phyloP scores from a whole-genome alignment of 371 early-diverging fungal species.

The Rhizopus delemar region DNA sequence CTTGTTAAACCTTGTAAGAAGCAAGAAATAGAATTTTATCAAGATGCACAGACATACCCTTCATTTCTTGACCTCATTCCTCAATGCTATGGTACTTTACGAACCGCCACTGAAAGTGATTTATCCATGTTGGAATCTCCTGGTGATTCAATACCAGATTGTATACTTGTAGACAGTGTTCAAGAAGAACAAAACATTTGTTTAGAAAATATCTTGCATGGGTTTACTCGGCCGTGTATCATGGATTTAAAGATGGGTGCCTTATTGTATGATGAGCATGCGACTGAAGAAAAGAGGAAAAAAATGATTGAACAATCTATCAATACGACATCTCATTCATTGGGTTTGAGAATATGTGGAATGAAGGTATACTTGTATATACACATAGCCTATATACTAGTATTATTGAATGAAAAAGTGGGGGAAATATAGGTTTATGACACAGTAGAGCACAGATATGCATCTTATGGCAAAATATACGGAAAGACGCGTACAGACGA shows the following conservation, averaged over 20 bases:
- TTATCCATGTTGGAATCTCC: conserved; percentile 23
- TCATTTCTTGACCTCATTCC: conserved; percentile 68
- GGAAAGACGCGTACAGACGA: conserved; percentile 48
- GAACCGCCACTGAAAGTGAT: conserved; percentile 42
- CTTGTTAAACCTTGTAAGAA: conserved; percentile 65
- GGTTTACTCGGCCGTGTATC: conserved; percentile 70
- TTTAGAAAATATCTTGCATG: conserved; percentile 71
- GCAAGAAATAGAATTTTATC: conserved; percentile 68
- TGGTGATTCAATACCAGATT: conserved; percentile 9
- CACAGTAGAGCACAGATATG: conserved; percentile 37
- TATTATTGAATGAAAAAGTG: too few relatives aligned
- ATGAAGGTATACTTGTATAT: conserved; percentile 50
- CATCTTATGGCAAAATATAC: conserved; percentile 44
- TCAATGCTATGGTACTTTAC: conserved; percentile 66
- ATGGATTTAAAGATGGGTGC: conserved; percentile 82
- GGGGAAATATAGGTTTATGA: conserved; percentile 41
- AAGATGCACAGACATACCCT: conserved; percentile 50
- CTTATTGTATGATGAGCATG: conserved; percentile 62
- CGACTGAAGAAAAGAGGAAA: conserved; percentile 61
- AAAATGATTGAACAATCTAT: conserved; percentile 60
- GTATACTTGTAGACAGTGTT: background rate
- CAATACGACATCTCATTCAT: conserved; percentile 55
- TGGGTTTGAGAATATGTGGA: conserved; percentile 69
- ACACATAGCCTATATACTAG: too few relatives aligned
- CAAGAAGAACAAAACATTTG: conserved; percentile 55